Percentiles rank a stretch among this genome's conserved stretches.
Conservation (phyloP, 1,139 yeast genomes). For the Pichia terricola region DNA sequence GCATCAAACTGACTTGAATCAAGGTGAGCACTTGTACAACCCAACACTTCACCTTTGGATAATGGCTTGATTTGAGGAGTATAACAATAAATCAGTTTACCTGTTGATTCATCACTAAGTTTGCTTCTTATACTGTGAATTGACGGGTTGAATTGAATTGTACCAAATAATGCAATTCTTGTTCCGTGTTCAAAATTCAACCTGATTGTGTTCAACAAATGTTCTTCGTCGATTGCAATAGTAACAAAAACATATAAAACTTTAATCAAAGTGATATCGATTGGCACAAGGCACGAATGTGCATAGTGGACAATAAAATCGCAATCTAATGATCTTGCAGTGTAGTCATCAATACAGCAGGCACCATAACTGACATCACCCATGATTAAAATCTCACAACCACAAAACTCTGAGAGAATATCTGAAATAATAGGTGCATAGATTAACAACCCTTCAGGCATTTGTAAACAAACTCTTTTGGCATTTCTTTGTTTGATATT, state of each 20-base stretch:
- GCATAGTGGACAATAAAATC: conserved; percentile 96
- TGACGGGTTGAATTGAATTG: conserved; percentile 94
- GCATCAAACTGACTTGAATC: conserved; percentile 57
- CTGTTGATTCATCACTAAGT: conserved; percentile 37
- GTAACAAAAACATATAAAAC: conserved; percentile 94
- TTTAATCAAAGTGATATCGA: conserved; percentile 81
- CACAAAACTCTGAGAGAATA: conserved; percentile 83
- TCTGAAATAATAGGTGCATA: conserved; percentile 84
- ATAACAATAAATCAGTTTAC: conserved; percentile 46
- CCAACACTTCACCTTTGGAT: conserved; percentile 92
- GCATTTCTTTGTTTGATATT: conserved; percentile 69
- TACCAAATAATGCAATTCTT: conserved; percentile 76
- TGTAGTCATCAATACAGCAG: conserved; percentile 93
- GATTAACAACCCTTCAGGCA: conserved; percentile 93
- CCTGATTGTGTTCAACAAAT: conserved; percentile 65
- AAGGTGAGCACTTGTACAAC: conserved; percentile 86
- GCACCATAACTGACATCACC: conserved; percentile 99
- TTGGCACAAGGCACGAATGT: conserved; percentile 93
- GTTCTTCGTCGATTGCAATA: conserved; percentile 76
- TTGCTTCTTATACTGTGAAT: conserved; percentile 68
- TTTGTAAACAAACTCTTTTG: conserved; percentile 78
- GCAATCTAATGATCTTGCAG: conserved; percentile 87
- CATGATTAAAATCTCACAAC: conserved; percentile 85
- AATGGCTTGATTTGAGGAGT: conserved; percentile 92
- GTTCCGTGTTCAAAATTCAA: conserved; percentile 57